A percentile compares a stretch with the other conserved stretches of the same genome.
Evolutionary conservation across 2,329 filamentous ascomycete species (phyloP).

Genomic region (Cercospora nicotianae): DNA sequence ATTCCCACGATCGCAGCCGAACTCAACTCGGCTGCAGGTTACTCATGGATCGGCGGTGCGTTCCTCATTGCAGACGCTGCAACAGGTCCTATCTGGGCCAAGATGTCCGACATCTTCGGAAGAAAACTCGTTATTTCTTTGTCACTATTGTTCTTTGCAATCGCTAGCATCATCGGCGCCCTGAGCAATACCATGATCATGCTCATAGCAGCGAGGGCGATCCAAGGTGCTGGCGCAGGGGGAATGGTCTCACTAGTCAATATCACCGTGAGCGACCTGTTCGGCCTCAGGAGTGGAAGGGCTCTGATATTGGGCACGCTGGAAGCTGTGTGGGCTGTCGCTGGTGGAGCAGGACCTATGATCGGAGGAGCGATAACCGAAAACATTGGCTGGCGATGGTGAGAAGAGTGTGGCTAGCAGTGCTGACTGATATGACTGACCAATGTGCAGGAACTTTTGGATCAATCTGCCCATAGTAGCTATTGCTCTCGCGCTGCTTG

Average conservation of each 20-base stretch:
- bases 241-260: neutral
- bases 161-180: conserved; percentile 53
- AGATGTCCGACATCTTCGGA: conserved; percentile 58
- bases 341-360: conserved; percentile 3
- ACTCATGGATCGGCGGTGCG: conserved; percentile 77
- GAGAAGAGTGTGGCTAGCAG: neutral
- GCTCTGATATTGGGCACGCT: neutral
- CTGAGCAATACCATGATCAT: conserved; percentile 21
- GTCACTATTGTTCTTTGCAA: conserved; percentile 52
- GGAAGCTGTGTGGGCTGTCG: neutral
- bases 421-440: neutral
- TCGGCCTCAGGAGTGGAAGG: neutral
- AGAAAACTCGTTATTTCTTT: conserved; percentile 54
- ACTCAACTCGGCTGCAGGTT: conserved; percentile 66
- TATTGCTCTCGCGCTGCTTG: neutral
- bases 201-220: neutral
- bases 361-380: neutral
- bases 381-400: neutral
- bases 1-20: conserved; percentile 64
- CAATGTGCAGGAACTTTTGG: neutral
- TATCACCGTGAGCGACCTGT: neutral
- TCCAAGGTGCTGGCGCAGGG: neutral
- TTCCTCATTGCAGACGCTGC: conserved; percentile 70
- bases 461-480: neutral
- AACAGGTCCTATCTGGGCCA: conserved; percentile 68